Evolutionary conservation across 2,329 filamentous ascomycete genomes (phyloP).

Genomic region (Dactylellina leptospora): DNA sequence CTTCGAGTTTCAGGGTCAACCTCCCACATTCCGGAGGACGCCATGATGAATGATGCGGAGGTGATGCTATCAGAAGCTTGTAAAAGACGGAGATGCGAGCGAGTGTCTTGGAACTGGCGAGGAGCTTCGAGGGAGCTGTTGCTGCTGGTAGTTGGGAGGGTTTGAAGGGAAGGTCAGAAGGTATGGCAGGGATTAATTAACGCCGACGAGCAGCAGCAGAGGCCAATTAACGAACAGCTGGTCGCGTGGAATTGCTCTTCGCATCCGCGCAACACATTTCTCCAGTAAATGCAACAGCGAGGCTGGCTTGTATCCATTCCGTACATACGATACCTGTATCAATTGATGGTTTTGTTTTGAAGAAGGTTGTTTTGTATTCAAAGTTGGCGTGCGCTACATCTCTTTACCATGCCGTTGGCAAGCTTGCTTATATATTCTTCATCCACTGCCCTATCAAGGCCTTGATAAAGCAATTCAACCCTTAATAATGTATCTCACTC

Average conservation of each 20-base stretch:
- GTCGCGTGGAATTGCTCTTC: constrained; percentile 14
- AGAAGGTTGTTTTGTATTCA: too few species aligned
- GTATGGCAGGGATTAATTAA: background rate
- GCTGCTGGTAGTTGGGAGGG: background rate
- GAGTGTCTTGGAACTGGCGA: background rate
- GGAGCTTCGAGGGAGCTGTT: background rate
- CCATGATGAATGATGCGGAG: constrained; percentile 17
- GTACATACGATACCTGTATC: too few species aligned
- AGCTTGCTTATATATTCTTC: background rate
- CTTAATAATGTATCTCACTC: background rate
- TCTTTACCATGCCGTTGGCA: too few species aligned
- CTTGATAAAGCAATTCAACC: background rate
- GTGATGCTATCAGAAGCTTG: constrained; percentile 1
- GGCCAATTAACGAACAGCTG: constrained; percentile 1
- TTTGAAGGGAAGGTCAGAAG: constrained; percentile 2
- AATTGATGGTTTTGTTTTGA: too few species aligned
- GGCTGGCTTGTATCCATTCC: too few species aligned
- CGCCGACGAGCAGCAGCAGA: background rate
- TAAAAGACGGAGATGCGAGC: background rate
- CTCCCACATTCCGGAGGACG: constrained; percentile 78
- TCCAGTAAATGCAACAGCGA: background rate
- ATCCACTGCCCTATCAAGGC: background rate
- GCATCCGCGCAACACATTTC: constrained; percentile 8
- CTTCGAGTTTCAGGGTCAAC: constrained; percentile 96
- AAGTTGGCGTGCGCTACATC: too few species aligned